Base-by-base conservation (phyloP, 164 flowering plant genomes). In the Aristolochia contorta region DNA sequence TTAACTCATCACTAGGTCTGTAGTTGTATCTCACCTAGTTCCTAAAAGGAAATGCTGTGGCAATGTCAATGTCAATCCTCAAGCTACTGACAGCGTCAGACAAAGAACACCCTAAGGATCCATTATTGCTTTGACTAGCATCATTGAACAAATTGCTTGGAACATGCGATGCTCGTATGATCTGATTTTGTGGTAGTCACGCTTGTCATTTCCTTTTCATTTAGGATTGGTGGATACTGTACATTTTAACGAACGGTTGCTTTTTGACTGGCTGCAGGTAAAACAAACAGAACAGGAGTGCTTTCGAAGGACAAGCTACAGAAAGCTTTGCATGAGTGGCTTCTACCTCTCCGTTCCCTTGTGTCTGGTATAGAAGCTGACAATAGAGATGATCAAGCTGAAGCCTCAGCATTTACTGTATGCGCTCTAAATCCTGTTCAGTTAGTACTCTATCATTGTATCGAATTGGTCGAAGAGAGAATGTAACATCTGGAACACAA, bases 381-480 rank as follows among this genome's bases (percentile, higher is more conserved):
- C 67, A 80, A 72, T 65, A 59, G 63, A 64, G 65, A 68, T 15
- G 79, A 78, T 33, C 16, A 64, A 53, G 69, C 74, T 63, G 67
- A 73, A 57, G 3, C 73, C 23, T 72, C 76, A 15, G 24, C 47
- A 12, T 85, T 81, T 47, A 63, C 58, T 0, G 49, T 64, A 15
- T 86, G 89, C 70, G 65, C 77, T 24, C 59, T 89, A 13, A 82
- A 84, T 77, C 99, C 93, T 3, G 32, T 93, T 54, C 84, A 85
- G 77, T 54, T 85, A 24, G 95, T 86, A 50, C 63, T 93, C 57
- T 83, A 82, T 60, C 95, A 89, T 0, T 93, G 99, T 65, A 84
- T 91, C 51, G 97, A 93, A 68, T 89, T 93, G 15, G 85, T 82
- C 16, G 95, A 87, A 71, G 89, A 86, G 32, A 70, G 82, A 45